Evolutionary conservation across 2,329 filamentous ascomycete species (phyloP), one percentile per base, ranked within the genome.

Genomic region (Didymella pinodella): DNA sequence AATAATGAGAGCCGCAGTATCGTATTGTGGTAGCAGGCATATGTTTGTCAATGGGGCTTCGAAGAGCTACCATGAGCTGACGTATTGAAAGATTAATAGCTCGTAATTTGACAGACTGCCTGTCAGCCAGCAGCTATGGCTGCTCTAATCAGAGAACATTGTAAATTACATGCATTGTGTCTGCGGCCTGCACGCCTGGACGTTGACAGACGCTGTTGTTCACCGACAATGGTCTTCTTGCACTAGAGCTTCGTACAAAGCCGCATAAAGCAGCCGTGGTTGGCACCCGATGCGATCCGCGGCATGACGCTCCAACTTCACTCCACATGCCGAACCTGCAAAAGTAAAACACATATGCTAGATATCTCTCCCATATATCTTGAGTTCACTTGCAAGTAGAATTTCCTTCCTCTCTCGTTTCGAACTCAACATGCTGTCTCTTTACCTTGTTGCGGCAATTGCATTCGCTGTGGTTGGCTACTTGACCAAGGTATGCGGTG

Each of bases 271-370:
- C 29, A 10, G 1, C 22, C 12, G 8, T 16, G 12, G 2, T 4
- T 38, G 16, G 18, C 8, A 11, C 16, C 14, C 22, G 26, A n/a
- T 28, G 22, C 48, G 11, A 14, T 7, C 14, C 31, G 22, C 3
- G 36, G 41, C 16, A 38, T 18, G 26, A 26, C 26, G 2, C 28
- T 3, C 34, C 38, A 29, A 41, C 28, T 40, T 53, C 28, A 31
- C 53, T 34, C 46, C 46, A 56, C 53, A 56, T 56, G 16, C 53
- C 53, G 53, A 50, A 1, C 18, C 7, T 29, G 32, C 26, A 45
- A 29, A 14, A 25, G 4, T 28, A 10, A n/a, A 2, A 3, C 7
- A 1, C 31, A 31, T 31, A 46, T 22, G 50, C 31, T 26, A 11
- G 34, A 6, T 3, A 1, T 34, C 18, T 22, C 6, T 29, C 7